These are phyloP conservation scores for Tremellales sp. DNA, from an alignment of 1,284 basidiomycete species.

Conservation along the genomic window DNA sequence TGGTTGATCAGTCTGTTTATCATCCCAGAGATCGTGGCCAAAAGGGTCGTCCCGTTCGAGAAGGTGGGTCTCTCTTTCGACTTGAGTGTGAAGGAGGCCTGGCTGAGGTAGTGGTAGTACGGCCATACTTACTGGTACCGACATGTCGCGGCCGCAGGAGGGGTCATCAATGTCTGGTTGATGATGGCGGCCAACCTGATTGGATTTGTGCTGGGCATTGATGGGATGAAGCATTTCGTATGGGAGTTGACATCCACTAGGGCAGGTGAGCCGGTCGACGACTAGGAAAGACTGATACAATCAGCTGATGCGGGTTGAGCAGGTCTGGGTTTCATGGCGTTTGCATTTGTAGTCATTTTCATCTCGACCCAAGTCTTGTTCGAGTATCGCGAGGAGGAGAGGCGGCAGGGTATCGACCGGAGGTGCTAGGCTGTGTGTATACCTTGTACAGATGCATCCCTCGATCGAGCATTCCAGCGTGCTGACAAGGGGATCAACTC, in stretches of 20 bases:
- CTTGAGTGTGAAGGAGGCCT: not conserved
- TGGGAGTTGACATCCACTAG: conserved; percentile 61
- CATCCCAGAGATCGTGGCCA: conserved; percentile 72
- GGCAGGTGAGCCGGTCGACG: conserved; percentile 55
- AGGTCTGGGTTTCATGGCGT: conserved; percentile 66
- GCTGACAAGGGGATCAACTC: too few species aligned
- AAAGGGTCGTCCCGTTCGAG: conserved; percentile 58
- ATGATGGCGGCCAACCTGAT: conserved; percentile 94
- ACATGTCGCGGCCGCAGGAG: conserved; percentile 79
- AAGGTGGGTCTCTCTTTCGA: conserved; percentile 59
- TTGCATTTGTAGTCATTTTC: conserved; percentile 67
- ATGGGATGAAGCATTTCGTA: conserved; percentile 72
- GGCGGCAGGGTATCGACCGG: conserved; percentile 40
- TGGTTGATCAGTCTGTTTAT: conserved; percentile 93
- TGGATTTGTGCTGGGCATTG: conserved; percentile 87
- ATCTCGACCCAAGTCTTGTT: conserved; percentile 90
- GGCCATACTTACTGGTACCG: conserved; percentile 72
- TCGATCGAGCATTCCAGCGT: too few species aligned
- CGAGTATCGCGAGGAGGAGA: conserved; percentile 65
- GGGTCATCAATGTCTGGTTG: conserved; percentile 77
- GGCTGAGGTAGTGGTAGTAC: conserved; percentile 54
- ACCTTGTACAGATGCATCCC: too few species aligned
- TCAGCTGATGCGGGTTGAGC: not conserved
- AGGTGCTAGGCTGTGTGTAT: too few species aligned
- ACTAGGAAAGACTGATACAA: not conserved